Evolutionary conservation across 495 filamentous ascomycete genomes (phyloP).

Genomic region (Aspergillus nidulans): DNA sequence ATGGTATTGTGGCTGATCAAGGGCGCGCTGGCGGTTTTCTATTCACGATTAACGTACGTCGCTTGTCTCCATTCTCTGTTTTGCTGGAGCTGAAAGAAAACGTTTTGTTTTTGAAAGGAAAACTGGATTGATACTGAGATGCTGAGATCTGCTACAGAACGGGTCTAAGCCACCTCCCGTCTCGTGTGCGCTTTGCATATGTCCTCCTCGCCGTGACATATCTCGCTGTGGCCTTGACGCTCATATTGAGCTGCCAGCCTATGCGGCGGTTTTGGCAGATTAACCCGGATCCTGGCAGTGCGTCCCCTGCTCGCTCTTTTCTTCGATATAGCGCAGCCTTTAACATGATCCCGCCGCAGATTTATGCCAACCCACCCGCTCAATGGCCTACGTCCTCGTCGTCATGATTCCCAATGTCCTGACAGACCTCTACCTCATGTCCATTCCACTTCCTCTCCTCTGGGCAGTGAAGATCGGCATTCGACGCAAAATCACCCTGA

Average conservation of each 20-base stretch:
- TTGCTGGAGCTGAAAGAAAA: too few species aligned
- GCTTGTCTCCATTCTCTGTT: constrained; percentile 42
- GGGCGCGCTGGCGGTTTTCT: constrained; percentile 54
- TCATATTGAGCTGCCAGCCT: constrained; percentile 51
- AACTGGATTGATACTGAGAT: too few species aligned
- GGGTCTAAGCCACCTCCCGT: constrained; percentile 41
- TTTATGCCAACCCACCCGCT: constrained; percentile 34
- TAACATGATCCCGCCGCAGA: constrained; percentile 10
- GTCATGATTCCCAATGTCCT: constrained; percentile 43
- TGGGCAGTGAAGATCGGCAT: constrained; percentile 45
- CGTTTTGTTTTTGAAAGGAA: too few species aligned
- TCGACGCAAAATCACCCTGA: constrained; percentile 41
- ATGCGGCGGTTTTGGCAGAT: constrained; percentile 56
- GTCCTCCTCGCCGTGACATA: constrained; percentile 48
- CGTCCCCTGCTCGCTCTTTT: not conserved
- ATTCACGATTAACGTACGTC: constrained; percentile 55
- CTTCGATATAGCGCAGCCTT: constrained; percentile 13
- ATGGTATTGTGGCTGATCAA: constrained; percentile 56
- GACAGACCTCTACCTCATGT: constrained; percentile 50
- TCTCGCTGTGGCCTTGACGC: constrained; percentile 46
- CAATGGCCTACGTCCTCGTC: constrained; percentile 30
- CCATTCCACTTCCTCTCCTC: constrained; percentile 47
- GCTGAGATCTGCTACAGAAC: constrained; percentile 26
- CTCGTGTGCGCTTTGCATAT: constrained; percentile 51
- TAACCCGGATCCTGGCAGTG: constrained; percentile 54